Conservation (phyloP, 306 rosid genomes). For the Prunus dulcis region DNA sequence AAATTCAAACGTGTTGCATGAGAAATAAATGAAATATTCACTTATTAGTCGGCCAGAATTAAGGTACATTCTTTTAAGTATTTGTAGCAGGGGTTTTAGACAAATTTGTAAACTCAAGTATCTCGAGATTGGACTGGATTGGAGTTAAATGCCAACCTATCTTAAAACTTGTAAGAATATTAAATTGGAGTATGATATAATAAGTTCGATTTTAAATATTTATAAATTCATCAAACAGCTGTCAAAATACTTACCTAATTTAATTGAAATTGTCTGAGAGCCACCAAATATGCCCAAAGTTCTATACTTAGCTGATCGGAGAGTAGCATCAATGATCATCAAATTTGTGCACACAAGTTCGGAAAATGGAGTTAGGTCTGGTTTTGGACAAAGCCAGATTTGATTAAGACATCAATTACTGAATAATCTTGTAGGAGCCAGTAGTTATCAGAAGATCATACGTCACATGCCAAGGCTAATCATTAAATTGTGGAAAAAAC, state of each 20-base stretch:
- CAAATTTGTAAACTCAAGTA: neutral
- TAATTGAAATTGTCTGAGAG: no score
- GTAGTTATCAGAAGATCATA: neutral
- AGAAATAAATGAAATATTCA: neutral
- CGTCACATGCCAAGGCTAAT: neutral
- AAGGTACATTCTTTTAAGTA: neutral
- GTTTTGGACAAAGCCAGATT: neutral
- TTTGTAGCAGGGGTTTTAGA: neutral
- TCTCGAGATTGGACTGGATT: no score
- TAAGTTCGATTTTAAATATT: no score
- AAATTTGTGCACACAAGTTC: neutral
- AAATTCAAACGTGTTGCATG: neutral
- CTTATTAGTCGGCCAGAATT: neutral
- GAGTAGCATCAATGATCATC: neutral
- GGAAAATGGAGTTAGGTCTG: conserved; percentile 12
- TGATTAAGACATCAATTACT: neutral
- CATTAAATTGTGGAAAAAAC: neutral
- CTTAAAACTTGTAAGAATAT: no score
- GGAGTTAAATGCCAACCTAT: no score
- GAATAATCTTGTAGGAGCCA: neutral
- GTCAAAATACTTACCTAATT: no score
- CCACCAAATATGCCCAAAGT: neutral
- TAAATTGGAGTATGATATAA: no score
- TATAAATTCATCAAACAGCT: no score
- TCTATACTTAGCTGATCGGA: neutral